phyloP scores from a whole-genome alignment of 768 basidiomycete genomes.

The Calocera viscosa region DNA sequence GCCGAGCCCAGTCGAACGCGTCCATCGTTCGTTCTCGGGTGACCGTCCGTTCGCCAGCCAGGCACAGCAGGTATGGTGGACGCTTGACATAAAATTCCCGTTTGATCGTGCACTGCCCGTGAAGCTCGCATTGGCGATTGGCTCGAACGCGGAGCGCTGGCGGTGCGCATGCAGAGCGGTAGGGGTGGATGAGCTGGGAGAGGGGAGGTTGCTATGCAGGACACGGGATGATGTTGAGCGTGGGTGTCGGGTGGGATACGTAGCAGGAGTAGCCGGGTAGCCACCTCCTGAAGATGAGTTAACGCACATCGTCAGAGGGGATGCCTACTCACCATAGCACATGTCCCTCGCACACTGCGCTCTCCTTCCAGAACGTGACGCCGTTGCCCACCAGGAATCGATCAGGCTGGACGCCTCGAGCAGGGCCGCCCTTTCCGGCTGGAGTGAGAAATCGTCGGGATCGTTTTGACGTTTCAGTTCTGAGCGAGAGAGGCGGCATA shows the following conservation, averaged over 20 bases:
- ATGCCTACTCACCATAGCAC: constrained; percentile 44
- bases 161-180: too few relatives aligned
- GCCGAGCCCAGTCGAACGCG: constrained; percentile 88
- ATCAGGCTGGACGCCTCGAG: too few relatives aligned
- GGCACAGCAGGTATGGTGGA: constrained; percentile 56
- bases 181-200: too few relatives aligned
- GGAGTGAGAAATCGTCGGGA: too few relatives aligned
- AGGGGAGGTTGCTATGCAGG: too few relatives aligned
- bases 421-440: too few relatives aligned
- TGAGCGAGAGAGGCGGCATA: too few relatives aligned
- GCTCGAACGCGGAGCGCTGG: constrained; percentile 44
- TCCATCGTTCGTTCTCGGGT: constrained; percentile 57
- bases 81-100: constrained; percentile 81
- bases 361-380: constrained; percentile 45
- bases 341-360: constrained; percentile 61
- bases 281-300: constrained; percentile 29
- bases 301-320: neutral
- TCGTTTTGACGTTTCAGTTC: too few relatives aligned
- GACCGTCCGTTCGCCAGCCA: constrained; percentile 58
- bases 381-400: constrained; percentile 46
- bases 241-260: constrained; percentile 18
- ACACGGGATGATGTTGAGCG: too few relatives aligned
- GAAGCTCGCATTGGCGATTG: constrained; percentile 70
- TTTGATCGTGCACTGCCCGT: constrained; percentile 89
- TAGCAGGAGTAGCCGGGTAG: constrained; percentile 49